Base-by-base conservation (phyloP, 768 basidiomycete genomes). In the Kwoniella dejecticola region DNA sequence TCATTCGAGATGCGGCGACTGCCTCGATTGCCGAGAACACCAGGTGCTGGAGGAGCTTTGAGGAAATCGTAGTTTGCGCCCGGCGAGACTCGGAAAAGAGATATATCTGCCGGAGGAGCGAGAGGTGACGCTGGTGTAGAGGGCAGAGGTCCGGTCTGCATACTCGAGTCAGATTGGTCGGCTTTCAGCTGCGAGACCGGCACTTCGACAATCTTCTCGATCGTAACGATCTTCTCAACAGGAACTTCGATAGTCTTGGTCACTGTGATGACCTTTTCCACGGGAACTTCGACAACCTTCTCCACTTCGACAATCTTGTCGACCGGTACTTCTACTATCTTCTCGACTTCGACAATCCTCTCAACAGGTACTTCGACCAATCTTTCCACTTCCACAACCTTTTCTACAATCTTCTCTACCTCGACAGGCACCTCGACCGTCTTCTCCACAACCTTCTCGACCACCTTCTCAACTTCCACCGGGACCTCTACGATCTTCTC, bases 41-140 rank as follows among this genome's bases (percentile, higher is more conserved):
- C 57, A 27, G 74, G 64, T 0, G 73, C 58, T 21, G 74, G 73
- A 27, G 76, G 76, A 27, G 71, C 72, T 52, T 76, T 77, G 52
- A 79, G 73, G 77, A 79, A 79, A 30, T 79, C 77, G 64, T 77
- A 76, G 50, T 71, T 75, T 26, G 69, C 38, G 21, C 74, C 76
- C n/a, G 71, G 44, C 3, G 50, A 56, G 38, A 75, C 68, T 24
- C 68, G 55, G 76, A 71, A 74, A 40, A 79, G 57, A 12, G 70
- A 66, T 5, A 72, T 38, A 47, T 76, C 74, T 2, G 71, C 55
- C 0, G 73, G 30, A 19, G 69, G 67, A 26, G 64, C 54, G 33
- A 44, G 53, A 1, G 58, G 36, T 15, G 60, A 62, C 13, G 57
- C 26, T 12, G 60, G 58, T 30, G 56, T 48, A 3, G 62, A 33